Evolutionary conservation across 306 rosid genomes (phyloP), one percentile per base, ranked within the genome.

Genomic region (Purshia tridentata): DNA sequence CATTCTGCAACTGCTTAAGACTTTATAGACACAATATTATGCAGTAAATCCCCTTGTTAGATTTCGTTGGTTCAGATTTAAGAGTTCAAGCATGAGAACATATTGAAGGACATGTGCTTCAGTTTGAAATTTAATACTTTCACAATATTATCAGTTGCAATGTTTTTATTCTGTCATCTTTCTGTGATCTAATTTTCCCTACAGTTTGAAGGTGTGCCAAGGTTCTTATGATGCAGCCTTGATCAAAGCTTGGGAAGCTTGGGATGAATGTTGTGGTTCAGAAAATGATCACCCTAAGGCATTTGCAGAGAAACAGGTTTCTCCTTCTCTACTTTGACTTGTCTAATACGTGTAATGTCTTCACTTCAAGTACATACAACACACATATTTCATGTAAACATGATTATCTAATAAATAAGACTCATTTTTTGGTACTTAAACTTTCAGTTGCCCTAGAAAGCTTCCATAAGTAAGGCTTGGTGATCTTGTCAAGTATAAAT

Each of bases 221-320:
- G 92, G 99, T 75, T 56, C 86, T 46, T 94, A 94, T 84, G 90
- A 91, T 39, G 47, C 74, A 48, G 73, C 83, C 35, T 82, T 94
- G 71, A 82, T 88, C 78, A 86, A 67, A 79, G 91, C 96, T 55
- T 91, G 99, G 99, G 96, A 91, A 78, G 82, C 76, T 66, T 91
- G 96, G 97, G 93, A 91, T 77, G 86, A 83, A 57, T 61, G 76
- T 18, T 77, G 86, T 78, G 82, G 74, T 67, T 94, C 96, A 18
- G 96, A 91, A 82, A 94, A 94, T 70, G 96, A 91, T 80, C 95
- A 94, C 82, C 99, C 97, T 11, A 77, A 79, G 72, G 89, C 77
- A 48, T 94, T 94, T 82, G 89, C 91, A 35, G 90, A 88, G 59
- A 84, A 88, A 70, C 99, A 94, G 97, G 99, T 90, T 55, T 78